Conservation (phyloP, 345 rosid genomes). For the Gossypium longicalyx region DNA sequence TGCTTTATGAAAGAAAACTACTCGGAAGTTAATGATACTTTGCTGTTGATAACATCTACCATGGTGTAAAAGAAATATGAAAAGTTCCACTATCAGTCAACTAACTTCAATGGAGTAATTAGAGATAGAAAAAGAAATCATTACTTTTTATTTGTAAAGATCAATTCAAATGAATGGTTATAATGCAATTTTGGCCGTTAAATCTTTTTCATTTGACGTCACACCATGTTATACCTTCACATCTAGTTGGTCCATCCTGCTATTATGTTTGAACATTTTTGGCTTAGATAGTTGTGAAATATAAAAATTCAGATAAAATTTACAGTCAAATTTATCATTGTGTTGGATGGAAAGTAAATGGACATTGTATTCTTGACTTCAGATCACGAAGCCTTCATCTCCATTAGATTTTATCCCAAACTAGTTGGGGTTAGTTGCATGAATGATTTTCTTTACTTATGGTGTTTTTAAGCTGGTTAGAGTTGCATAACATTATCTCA, state of each 20-base stretch:
- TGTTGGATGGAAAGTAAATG: neutral
- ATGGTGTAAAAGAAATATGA: neutral
- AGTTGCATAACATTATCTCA: neutral
- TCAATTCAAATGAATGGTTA: neutral
- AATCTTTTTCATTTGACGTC: neutral
- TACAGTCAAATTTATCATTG: neutral
- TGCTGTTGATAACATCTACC: neutral
- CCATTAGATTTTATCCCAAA: neutral
- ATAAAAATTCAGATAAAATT: neutral
- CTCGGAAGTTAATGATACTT: neutral
- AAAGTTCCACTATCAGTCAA: neutral
- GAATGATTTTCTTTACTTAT: neutral
- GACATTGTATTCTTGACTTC: neutral
- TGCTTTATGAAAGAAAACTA: neutral
- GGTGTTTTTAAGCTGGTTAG: neutral
- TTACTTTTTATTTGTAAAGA: neutral
- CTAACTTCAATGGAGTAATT: neutral
- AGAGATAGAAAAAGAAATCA: neutral
- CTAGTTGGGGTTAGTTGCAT: neutral
- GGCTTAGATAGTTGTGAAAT: conserved; percentile 4
- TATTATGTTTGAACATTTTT: neutral
- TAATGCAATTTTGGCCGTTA: neutral
- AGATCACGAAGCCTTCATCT: neutral
- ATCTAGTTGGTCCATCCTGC: neutral
- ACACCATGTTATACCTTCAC: neutral